A percentile compares a stretch with the other conserved stretches of the same genome.
Evolutionary conservation across 257 asterid species (phyloP).

Genomic region (Gentiana dahurica): DNA sequence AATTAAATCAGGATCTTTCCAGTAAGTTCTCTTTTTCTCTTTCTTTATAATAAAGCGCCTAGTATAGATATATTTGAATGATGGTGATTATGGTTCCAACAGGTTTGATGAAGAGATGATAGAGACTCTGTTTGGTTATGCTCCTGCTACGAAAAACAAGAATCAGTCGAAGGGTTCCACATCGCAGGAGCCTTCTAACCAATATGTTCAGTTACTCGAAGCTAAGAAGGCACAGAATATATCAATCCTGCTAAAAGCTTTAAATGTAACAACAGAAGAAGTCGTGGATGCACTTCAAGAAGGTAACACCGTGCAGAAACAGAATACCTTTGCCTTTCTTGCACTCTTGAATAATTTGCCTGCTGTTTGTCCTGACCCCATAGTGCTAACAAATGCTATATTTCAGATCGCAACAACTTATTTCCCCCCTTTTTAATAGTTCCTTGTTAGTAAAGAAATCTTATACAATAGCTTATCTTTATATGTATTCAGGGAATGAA

Average conservation of each 20-base stretch:
- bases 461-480: background rate
- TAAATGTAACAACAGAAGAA: slow-evolving; percentile 79
- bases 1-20: slow-evolving; percentile 82
- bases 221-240: slow-evolving; percentile 77
- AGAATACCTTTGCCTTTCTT: too few relatives aligned
- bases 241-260: slow-evolving; percentile 69
- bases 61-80: slow-evolving; percentile 3
- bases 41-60: background rate
- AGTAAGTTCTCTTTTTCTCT: slow-evolving; percentile 35
- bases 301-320: slow-evolving; percentile 27
- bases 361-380: too few relatives aligned
- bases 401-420: too few relatives aligned
- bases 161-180: slow-evolving; percentile 32
- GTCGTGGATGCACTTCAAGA: slow-evolving; percentile 79
- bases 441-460: too few relatives aligned
- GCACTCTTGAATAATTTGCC: too few relatives aligned
- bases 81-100: slow-evolving; percentile 12
- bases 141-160: slow-evolving; percentile 42
- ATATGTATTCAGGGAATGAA: slow-evolving; percentile 52
- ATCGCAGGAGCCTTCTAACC: slow-evolving; percentile 34
- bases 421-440: too few relatives aligned
- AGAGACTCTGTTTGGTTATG: slow-evolving; percentile 66
- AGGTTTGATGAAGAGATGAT: slow-evolving; percentile 93
- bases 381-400: too few relatives aligned
- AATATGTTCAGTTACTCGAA: slow-evolving; percentile 53